A percentile compares a stretch with the other conserved stretches of the same genome.
phyloP scores from a whole-genome alignment of 2,329 filamentous ascomycete genomes.

The Diplocarpon mali region DNA sequence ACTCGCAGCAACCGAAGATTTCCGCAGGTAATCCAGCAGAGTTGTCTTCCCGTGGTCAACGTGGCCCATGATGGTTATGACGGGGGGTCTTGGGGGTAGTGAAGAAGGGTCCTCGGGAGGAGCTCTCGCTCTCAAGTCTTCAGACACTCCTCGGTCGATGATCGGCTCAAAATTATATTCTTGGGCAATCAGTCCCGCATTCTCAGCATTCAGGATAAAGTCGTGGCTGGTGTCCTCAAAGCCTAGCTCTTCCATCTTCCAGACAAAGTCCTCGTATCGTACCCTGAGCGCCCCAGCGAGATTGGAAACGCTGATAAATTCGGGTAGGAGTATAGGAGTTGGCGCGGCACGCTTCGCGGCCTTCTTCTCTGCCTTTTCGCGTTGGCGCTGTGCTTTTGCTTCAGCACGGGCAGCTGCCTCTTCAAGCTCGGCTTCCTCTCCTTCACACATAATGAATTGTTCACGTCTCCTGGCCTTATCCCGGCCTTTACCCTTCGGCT shows the following conservation, averaged over 20 bases:
- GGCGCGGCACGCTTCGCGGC: conserved; percentile 33
- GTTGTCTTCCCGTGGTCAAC: conserved; percentile 99
- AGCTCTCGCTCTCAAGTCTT: conserved; percentile 64
- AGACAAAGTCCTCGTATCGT: conserved; percentile 57
- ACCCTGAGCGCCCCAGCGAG: conserved; percentile 67
- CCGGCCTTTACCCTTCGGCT: conserved; percentile 20
- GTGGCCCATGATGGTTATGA: conserved; percentile 98
- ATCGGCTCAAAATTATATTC: conserved; percentile 89
- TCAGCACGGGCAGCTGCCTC: conserved; percentile 30
- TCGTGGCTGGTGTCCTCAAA: conserved; percentile 78
- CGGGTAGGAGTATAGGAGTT: conserved; percentile 65
- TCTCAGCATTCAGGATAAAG: conserved; percentile 83
- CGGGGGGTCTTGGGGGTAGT: conserved; percentile 70
- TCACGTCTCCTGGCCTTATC: conserved; percentile 24
- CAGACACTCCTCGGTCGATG: conserved; percentile 51
- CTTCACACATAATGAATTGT: conserved; percentile 21
- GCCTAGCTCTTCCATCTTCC: conserved; percentile 70
- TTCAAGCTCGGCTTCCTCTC: conserved; percentile 24
- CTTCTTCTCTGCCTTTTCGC: conserved; percentile 25
- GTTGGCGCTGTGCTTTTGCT: conserved; percentile 31
- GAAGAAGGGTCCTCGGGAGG: conserved; percentile 53
- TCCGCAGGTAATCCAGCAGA: conserved; percentile 82
- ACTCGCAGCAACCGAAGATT: conserved; percentile 79
- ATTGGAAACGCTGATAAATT: conserved; percentile 83
- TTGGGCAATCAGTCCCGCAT: conserved; percentile 77